Base-by-base conservation (phyloP, 306 rosid genomes). In the Cicer judaicum region DNA sequence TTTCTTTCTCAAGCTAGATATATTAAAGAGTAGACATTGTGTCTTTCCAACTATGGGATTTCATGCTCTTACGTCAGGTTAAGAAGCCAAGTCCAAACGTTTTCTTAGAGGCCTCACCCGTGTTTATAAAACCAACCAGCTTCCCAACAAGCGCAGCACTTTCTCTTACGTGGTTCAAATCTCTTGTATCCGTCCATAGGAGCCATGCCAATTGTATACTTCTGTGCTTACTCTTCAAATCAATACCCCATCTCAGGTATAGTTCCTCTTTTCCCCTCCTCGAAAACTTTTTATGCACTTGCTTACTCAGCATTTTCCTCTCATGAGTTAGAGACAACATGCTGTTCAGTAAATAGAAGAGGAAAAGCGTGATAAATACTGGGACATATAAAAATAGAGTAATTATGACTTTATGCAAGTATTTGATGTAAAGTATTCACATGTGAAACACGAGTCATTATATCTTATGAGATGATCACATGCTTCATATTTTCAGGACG, bases 291-390 rank as follows among this genome's bases (percentile, higher is more conserved):
- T 84, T 86, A 19, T 84, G 87, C 78, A 95, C 87, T 75, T 86
- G 80, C 89, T 79, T 92, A 72, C 92, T 83, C 68, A 95, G 83
- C 92, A 86, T 89, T 78, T 89, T 89, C 74, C 99, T 89, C 86
- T 92, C 98, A 4, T 83, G 86, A 53, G 81, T 82, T 48, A 92
- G 85, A 61, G 87, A 80, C 84, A 77, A 80, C 81, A 76, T 38
- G 79, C 96, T 91, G 87, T 72, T 59, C 56, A 24, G 19, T 70
- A 6, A 68, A 44, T 29, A 6, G 24, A 34, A 34, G 12, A 7
- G 16, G 6, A 76, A 11, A 7, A 50, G 39, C 13, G 70, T 70
- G 18, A 75, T 18, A 49, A 43, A 77, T 68, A 4, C 34, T 21
- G 49, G 38, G 38, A 73, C 38, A 73, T 65, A 67, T 71, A 12